These are phyloP conservation scores for Ascochyta lentis DNA, from an alignment of 2,329 filamentous ascomycete species.

Conservation along the genomic window DNA sequence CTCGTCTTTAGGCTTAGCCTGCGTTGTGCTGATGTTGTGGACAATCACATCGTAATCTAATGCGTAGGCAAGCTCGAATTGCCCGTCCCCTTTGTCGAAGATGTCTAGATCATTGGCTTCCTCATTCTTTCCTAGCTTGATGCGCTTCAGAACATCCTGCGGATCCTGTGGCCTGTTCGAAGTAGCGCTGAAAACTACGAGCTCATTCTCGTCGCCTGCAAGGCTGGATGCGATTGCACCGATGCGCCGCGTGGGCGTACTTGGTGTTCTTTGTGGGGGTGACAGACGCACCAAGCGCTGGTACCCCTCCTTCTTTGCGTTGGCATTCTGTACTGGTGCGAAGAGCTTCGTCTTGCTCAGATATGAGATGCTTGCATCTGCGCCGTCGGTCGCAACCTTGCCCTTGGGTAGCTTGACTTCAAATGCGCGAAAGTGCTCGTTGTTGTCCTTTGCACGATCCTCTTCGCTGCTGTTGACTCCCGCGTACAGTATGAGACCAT, in stretches of 20 bases:
- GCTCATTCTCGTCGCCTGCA: slow-evolving; percentile 72
- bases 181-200: slow-evolving; percentile 78
- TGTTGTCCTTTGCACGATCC: slow-evolving; percentile 76
- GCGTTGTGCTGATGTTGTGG: slow-evolving; percentile 61
- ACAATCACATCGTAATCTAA: slow-evolving; percentile 77
- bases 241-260: slow-evolving; percentile 64
- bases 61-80: slow-evolving; percentile 79
- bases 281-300: slow-evolving; percentile 66
- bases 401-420: slow-evolving; percentile 63
- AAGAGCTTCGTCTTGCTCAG: slow-evolving; percentile 62
- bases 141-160: slow-evolving; percentile 61
- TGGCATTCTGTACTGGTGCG: slow-evolving; percentile 45
- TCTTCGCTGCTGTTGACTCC: slow-evolving; percentile 77
- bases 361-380: slow-evolving; percentile 50
- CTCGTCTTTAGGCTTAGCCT: slow-evolving; percentile 40
- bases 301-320: slow-evolving; percentile 63
- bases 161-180: slow-evolving; percentile 55
- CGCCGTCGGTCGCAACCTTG: slow-evolving; percentile 46
- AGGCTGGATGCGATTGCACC: slow-evolving; percentile 82
- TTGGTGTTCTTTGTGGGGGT: slow-evolving; percentile 57
- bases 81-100: slow-evolving; percentile 64
- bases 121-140: slow-evolving; percentile 57
- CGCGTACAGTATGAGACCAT: slow-evolving; percentile 66
- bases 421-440: slow-evolving; percentile 84
- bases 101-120: slow-evolving; percentile 76